Percentiles rank a stretch among this genome's conserved stretches.
Conservation (phyloP, 1,139 yeast genomes). For the Diutina catenulata region DNA sequence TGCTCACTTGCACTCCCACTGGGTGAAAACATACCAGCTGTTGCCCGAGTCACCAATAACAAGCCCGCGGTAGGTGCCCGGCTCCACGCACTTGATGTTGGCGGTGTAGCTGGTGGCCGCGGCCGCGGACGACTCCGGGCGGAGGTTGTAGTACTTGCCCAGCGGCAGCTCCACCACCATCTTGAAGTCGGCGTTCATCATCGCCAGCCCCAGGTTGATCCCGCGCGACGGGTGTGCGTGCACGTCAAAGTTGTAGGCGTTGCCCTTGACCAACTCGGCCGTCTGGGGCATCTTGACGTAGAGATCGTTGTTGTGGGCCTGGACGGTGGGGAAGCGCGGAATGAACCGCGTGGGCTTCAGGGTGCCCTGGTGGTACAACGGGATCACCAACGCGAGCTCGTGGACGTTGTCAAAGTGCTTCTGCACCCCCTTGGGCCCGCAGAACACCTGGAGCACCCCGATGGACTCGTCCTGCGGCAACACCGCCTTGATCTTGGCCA, state of each 20-base stretch:
- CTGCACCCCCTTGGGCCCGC: conserved; percentile 57
- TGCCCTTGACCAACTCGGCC: conserved; percentile 41
- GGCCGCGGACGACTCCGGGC: too few species aligned
- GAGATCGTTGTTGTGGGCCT: conserved; percentile 58
- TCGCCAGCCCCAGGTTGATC: conserved; percentile 23
- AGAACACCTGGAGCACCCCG: conserved; percentile 68
- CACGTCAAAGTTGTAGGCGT: conserved; percentile 53
- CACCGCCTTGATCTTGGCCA: conserved; percentile 69
- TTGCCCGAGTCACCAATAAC: conserved; percentile 70
- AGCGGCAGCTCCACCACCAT: conserved; percentile 75
- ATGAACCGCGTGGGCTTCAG: conserved; percentile 50
- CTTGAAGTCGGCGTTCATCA: conserved; percentile 31
- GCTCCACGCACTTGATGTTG: conserved; percentile 50
- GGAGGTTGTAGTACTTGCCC: conserved; percentile 62
- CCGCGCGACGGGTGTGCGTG: conserved; percentile 56
- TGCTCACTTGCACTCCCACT: conserved; percentile 52
- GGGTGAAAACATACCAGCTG: conserved; percentile 87
- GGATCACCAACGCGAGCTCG: conserved; percentile 66
- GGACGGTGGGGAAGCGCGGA: conserved; percentile 60
- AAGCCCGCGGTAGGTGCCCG: conserved; percentile 75
- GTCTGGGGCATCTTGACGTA: conserved; percentile 82
- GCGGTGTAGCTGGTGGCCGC: conserved; percentile 45
- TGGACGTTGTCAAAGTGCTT: conserved; percentile 49
- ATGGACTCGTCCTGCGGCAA: conserved; percentile 56
- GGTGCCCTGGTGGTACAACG: conserved; percentile 64